Conservation (phyloP, 202 grass and related monocot genomes). For the Carex arenaria region DNA sequence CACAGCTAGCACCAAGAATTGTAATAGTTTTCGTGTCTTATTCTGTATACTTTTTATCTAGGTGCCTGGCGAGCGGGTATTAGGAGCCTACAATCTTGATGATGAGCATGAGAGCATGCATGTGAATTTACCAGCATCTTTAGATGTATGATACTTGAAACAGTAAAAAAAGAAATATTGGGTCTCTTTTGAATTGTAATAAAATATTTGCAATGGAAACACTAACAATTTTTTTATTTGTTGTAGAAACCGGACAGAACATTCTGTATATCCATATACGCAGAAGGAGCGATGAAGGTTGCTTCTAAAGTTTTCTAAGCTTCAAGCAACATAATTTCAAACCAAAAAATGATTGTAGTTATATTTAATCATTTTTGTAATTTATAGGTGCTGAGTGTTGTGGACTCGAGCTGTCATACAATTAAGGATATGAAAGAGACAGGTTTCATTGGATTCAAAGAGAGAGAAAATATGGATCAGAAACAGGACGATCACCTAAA, state of each 20-base stretch:
- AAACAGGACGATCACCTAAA: conserved; percentile 58
- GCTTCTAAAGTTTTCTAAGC: conserved; percentile 2
- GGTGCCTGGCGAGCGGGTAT: conserved; percentile 90
- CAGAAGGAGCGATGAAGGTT: conserved; percentile 96
- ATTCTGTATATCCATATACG: conserved; percentile 74
- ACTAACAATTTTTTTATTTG: conserved; percentile 22
- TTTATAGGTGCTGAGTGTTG: conserved; percentile 77
- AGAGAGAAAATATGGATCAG: conserved; percentile 65
- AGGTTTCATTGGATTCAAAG: conserved; percentile 56
- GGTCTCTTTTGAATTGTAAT: not conserved
- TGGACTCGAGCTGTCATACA: conserved; percentile 80
- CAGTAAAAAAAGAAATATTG: conserved; percentile 11
- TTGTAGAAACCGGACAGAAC: conserved; percentile 81
- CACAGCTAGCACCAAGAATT: not conserved
- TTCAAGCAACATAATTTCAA: not conserved
- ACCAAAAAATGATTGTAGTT: not conserved
- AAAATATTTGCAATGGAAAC: not conserved
- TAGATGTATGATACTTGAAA: conserved; percentile 53
- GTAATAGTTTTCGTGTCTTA: not conserved
- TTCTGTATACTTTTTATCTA: conserved; percentile 27
- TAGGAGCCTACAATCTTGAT: conserved; percentile 94
- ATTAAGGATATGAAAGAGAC: conserved; percentile 64
- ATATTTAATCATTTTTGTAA: conserved; percentile 34
- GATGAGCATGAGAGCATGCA: conserved; percentile 63
- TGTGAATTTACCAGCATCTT: conserved; percentile 62